Conservation (phyloP, 2,329 filamentous ascomycete genomes). For the Sporothrix mexicana region DNA sequence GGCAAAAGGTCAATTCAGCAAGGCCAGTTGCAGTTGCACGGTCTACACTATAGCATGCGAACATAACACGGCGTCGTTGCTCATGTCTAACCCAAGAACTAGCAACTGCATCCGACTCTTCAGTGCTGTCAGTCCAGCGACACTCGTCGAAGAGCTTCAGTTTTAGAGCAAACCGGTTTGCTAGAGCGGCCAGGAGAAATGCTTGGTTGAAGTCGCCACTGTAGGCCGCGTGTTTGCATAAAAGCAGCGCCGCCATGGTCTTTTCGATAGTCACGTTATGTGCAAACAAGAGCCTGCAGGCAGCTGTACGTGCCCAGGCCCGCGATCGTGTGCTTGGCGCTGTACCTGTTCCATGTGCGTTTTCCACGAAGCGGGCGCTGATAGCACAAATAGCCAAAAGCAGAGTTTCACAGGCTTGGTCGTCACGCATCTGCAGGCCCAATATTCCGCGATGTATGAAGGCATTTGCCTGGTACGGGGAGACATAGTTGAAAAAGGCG, state of each 20-base stretch:
- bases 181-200: not conserved
- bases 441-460: constrained; percentile 2
- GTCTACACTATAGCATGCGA: constrained; percentile 15
- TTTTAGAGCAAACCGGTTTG: constrained; percentile 19
- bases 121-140: not conserved
- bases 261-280: constrained; percentile 2
- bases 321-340: not conserved
- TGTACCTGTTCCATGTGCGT: too few relatives aligned
- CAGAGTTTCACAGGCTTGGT: not conserved
- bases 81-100: not conserved
- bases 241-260: constrained; percentile 11
- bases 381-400: constrained; percentile 9
- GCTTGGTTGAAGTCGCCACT: constrained; percentile 20
- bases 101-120: too few relatives aligned
- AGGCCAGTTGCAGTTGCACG: constrained; percentile 14
- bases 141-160: not conserved
- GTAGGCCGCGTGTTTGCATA: constrained; percentile 6
- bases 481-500: constrained; percentile 7
- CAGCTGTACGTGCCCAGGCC: not conserved
- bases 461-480: constrained; percentile 6
- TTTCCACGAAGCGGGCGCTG: not conserved
- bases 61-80: constrained; percentile 2
- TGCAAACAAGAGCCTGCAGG: not conserved
- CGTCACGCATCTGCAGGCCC: constrained; percentile 5
- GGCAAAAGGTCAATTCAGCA: constrained; percentile 5